Conservation (phyloP, 345 rosid species). For the Aegle marmelos region DNA sequence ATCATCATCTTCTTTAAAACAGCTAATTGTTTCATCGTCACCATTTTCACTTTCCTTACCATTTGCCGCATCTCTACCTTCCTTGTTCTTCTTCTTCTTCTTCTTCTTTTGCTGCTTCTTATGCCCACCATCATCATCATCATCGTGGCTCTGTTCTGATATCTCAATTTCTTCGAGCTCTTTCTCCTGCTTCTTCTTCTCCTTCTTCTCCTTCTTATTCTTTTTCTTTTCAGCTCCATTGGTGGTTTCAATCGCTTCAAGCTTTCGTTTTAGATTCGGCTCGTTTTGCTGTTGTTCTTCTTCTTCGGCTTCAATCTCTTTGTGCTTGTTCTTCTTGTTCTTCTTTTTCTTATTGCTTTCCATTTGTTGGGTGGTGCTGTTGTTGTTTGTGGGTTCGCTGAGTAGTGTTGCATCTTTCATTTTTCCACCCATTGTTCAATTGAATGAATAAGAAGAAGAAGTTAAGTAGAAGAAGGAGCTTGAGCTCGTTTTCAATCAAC, state of each 20-base stretch:
- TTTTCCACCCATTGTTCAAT: constrained; percentile 37
- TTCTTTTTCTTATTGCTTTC: constrained; percentile 23
- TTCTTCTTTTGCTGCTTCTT: constrained; percentile 28
- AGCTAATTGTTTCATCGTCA: constrained; percentile 13
- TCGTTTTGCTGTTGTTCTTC: constrained; percentile 26
- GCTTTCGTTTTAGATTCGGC: constrained; percentile 25
- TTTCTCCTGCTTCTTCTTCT: constrained; percentile 24
- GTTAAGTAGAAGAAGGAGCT: background rate
- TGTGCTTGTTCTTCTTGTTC: constrained; percentile 43
- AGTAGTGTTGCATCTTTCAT: constrained; percentile 19
- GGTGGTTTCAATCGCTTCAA: constrained; percentile 18
- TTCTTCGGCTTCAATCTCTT: constrained; percentile 16
- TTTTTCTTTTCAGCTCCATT: constrained; percentile 27
- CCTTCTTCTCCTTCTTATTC: constrained; percentile 44
- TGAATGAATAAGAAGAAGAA: background rate
- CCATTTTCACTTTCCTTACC: constrained; percentile 20
- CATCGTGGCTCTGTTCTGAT: constrained; percentile 10
- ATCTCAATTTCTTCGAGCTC: constrained; percentile 1
- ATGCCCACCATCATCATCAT: background rate
- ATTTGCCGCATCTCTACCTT: constrained; percentile 20
- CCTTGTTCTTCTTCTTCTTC: constrained; percentile 31
- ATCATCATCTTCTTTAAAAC: constrained; percentile 27
- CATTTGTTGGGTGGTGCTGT: background rate
- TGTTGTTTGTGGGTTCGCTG: constrained; percentile 16
- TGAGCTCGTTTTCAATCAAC: background rate